Evolutionary conservation across 805 yeast genomes (phyloP), one percentile per base, ranked within the genome.

Genomic region (Blastobotrys chiropterorum): DNA sequence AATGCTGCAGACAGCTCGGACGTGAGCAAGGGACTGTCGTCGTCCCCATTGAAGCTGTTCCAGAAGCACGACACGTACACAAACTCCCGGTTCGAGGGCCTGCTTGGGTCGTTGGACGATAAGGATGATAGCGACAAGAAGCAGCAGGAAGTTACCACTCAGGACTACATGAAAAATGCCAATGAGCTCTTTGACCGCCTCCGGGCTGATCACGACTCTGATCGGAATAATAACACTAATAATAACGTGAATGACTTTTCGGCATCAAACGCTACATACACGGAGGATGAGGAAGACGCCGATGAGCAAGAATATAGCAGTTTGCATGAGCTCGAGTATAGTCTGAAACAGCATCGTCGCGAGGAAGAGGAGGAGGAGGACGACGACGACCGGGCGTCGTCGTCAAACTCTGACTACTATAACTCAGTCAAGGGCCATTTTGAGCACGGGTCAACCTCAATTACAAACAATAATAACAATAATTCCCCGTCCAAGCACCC

Each of bases 21-120:
- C 47, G 30, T 14, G 16, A 20, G 38, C 21, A 21, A 34, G 19
- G 21, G 48, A 19, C 43, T 38, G 13, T 20, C 43, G 8, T 41
- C 47, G 15, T 53, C 60, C 2, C 58, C 64, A 3, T 44, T 65
- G 8, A 61, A 62, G 26, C 48, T 64, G 4, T 63, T 64, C 44
- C 60, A 58, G 21, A 47, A 51, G 17, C 59, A 56, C 19, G 65
- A 65, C 40, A 62, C 68, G 0, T 63, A 59, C 38, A 64, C 68
- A 3, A 57, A 55, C 22, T 53, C 56, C 2, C 53, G 55, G 22
- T 53, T 60, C 20, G 63, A 65, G 15, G 61, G 59, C n/a, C 56
- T 63, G 2, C 47, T 64, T 34, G 59, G 59, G 1, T 54, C 55
- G 21, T 42, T 60, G 21, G 47, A 19, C 43, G 22, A 30, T 14